Evolutionary conservation across 345 rosid species (phyloP), one percentile per base, ranked within the genome.

Genomic region (Ceriops decandra): DNA sequence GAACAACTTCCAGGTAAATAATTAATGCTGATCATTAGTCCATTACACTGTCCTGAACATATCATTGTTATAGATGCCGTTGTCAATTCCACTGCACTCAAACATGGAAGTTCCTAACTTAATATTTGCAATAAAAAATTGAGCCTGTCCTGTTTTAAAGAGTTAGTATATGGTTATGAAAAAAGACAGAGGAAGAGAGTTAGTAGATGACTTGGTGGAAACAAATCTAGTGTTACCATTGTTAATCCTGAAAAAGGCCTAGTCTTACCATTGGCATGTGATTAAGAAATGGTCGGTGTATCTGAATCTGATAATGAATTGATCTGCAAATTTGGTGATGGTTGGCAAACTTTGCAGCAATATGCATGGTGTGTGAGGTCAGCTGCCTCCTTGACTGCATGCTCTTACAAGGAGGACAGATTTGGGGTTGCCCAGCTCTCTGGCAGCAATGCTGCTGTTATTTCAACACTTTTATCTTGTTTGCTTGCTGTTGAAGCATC

Each of bases 361-460:
- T 86, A 70, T 74, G 88, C 92, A 2, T 95, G 99, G 99, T 87
- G 87, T 74, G 92, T 97, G 49, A 90, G 85, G 67, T 71, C 85
- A 38, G 69, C 73, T 60, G 85, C 97, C 30, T 83, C 85, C 62
- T 77, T 91, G 76, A 90, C 97, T 42, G 87, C 87, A 35, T 79
- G 76, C 72, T 95, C 99, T 7, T 93, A 64, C 70, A 73, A 77
- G 47, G 96, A 95, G 76, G 97, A 91, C 82, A 85, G 92, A 60
- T 91, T 79, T 62, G 98, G 99, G 54, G 92, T 95, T 61, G 99
- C 99, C 38, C 99, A 91, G 77, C 83, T 95, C 32, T 85, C 98
- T 31, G 95, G 99, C 69, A 86, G 93, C 74, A 91, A 86, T 58
- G 77, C 95, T 11, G 80, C 89, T 60, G 89, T 85, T 57, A 56